Conservation (phyloP, 768 basidiomycete genomes). For the Phaffia australis region DNA sequence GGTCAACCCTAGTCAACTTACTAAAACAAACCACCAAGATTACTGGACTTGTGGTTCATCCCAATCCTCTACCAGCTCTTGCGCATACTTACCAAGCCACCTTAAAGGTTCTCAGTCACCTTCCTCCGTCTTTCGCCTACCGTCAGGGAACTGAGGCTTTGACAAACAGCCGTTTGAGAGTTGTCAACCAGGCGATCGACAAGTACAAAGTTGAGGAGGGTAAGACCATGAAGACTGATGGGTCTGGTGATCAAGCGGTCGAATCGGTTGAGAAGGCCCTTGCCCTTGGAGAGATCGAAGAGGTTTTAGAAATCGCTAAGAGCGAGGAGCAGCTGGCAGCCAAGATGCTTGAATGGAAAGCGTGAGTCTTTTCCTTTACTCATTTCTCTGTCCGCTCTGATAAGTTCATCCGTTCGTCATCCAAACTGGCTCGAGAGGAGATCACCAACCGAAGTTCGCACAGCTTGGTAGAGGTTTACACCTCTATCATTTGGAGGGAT, state of each 20-base stretch:
- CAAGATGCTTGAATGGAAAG: conserved; percentile 91
- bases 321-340: conserved; percentile 65
- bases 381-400: background rate
- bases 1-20: conserved; percentile 34
- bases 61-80: conserved; percentile 71
- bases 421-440: too few relatives aligned
- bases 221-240: conserved; percentile 19
- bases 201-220: conserved; percentile 24
- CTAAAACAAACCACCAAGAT: conserved; percentile 75
- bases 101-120: conserved; percentile 51
- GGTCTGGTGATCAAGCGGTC: conserved; percentile 33
- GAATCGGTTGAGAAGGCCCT: conserved; percentile 59
- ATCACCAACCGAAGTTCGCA: too few relatives aligned
- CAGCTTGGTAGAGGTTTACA: too few relatives aligned
- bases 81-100: conserved; percentile 65
- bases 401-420: too few relatives aligned
- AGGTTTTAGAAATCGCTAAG: conserved; percentile 66
- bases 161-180: conserved; percentile 63
- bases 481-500: too few relatives aligned
- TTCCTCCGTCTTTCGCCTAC: conserved; percentile 78
- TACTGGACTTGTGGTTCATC: conserved; percentile 71
- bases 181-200: conserved; percentile 44
- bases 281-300: conserved; percentile 77
- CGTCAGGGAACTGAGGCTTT: conserved; percentile 78
- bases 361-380: conserved; percentile 51